phyloP scores from a whole-genome alignment of 2,329 filamentous ascomycete species.

The Ophiocordyceps australis region DNA sequence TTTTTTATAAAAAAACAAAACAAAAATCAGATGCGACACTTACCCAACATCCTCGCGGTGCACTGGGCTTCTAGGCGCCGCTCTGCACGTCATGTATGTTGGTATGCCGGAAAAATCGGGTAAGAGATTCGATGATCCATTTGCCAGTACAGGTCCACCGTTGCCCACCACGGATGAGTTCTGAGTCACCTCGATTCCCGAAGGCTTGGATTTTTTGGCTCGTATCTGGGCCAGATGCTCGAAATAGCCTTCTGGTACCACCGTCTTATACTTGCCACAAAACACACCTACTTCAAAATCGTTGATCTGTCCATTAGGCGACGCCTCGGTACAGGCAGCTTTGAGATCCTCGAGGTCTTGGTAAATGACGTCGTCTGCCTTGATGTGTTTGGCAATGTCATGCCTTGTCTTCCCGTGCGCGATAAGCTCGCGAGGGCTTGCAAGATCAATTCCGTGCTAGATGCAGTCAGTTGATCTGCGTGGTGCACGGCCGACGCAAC shows the following conservation, averaged over 20 bases:
- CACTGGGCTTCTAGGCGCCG: neutral
- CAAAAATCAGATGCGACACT: neutral
- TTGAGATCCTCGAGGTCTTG: conserved; percentile 56
- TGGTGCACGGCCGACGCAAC: too few relatives aligned
- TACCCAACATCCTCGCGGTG: conserved; percentile 1
- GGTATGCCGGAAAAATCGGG: neutral
- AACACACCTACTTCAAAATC: conserved; percentile 88
- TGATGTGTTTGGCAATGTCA: conserved; percentile 13
- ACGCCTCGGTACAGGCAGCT: conserved; percentile 56
- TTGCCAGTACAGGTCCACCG: neutral
- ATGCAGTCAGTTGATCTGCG: neutral
- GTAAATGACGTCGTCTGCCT: conserved; percentile 10
- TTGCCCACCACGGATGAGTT: neutral
- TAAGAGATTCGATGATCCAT: neutral
- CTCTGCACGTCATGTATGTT: neutral
- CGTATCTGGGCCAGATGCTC: conserved; percentile 57
- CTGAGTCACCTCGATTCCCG: neutral
- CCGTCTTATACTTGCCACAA: conserved; percentile 71
- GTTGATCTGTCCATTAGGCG: conserved; percentile 29
- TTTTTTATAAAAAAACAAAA: too few relatives aligned
- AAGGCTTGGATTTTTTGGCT: conserved; percentile 32
- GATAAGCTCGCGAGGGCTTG: conserved; percentile 20
- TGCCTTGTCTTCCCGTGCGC: conserved; percentile 19
- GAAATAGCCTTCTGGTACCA: conserved; percentile 65
- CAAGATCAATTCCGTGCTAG: conserved; percentile 28